Evolutionary conservation across 2,329 filamentous ascomycete species (phyloP).

Genomic region (Sordariomycetes sp.): DNA sequence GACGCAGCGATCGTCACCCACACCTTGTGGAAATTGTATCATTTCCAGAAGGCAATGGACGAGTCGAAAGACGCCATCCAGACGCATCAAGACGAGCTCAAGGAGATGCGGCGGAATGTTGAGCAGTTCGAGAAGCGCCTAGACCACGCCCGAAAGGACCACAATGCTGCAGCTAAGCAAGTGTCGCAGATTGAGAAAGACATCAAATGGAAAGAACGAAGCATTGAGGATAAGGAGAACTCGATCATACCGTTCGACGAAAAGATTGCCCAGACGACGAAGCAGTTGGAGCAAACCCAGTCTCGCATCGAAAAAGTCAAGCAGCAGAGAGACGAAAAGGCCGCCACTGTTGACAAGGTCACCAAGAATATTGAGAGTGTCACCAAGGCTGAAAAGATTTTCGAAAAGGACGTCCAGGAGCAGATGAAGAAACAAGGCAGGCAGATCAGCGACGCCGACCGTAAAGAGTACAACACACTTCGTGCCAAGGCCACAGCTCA

Average conservation of each 20-base stretch:
- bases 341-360: conserved; percentile 58
- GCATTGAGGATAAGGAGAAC: conserved; percentile 79
- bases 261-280: conserved; percentile 73
- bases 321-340: conserved; percentile 69
- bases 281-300: conserved; percentile 60
- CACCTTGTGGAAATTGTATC: conserved; percentile 92
- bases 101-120: conserved; percentile 82
- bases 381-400: conserved; percentile 82
- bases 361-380: conserved; percentile 75
- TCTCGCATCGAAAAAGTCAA: conserved; percentile 60
- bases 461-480: conserved; percentile 81
- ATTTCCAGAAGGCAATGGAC: conserved; percentile 89
- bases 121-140: conserved; percentile 75
- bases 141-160: conserved; percentile 75
- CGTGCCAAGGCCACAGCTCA: conserved; percentile 78
- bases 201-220: conserved; percentile 79
- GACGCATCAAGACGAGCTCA: conserved; percentile 88
- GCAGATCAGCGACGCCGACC: conserved; percentile 75
- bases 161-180: conserved; percentile 66
- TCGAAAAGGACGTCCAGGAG: conserved; percentile 80
- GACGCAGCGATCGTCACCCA: conserved; percentile 89
- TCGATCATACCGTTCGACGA: conserved; percentile 83
- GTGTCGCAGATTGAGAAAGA: conserved; percentile 74
- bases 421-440: conserved; percentile 79
- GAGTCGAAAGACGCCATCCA: conserved; percentile 85